phyloP scores from a whole-genome alignment of 768 basidiomycete genomes.

The Cystoderma amianthinum region DNA sequence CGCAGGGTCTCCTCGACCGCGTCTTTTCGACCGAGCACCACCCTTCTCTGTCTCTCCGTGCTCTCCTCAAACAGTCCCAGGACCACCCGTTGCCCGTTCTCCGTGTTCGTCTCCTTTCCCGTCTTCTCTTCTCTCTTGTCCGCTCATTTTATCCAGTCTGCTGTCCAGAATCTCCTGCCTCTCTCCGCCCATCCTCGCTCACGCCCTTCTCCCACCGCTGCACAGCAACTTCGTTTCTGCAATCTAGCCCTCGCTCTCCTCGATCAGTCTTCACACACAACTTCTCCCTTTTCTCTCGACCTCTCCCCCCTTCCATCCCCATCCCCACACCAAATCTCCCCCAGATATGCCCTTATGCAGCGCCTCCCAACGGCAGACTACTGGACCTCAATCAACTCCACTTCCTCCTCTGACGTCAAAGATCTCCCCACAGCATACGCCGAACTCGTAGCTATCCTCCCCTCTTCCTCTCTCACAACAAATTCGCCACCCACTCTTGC shows the following conservation, averaged over 20 bases:
- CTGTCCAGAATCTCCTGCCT: conserved; percentile 62
- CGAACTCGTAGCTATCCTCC: conserved; percentile 70
- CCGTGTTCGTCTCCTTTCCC: conserved; percentile 35
- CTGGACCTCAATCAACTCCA: conserved; percentile 66
- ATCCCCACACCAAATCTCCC: no score
- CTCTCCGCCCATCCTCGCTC: conserved; percentile 62
- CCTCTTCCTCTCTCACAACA: conserved; percentile 36
- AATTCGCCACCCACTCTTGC: conserved; percentile 41
- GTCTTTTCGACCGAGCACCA: conserved; percentile 11
- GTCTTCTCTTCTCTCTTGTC: conserved; percentile 10
- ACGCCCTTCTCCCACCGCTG: conserved; percentile 52
- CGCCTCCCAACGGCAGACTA: conserved; percentile 71
- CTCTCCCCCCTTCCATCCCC: conserved; percentile 23
- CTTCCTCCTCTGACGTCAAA: conserved; percentile 33
- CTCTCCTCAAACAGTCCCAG: conserved; percentile 46
- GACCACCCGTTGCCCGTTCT: conserved; percentile 49
- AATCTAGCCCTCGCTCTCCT: conserved; percentile 66
- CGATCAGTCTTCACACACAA: conserved; percentile 54
- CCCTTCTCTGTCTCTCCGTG: conserved; percentile 43
- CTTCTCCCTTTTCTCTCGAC: conserved; percentile 37
- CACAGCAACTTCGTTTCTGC: conserved; percentile 71
- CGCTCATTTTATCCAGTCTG: conserved; percentile 33
- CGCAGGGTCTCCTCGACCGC: not conserved
- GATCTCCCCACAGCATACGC: conserved; percentile 58
- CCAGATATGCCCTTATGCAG: conserved; percentile 77